Percentiles rank a stretch among this genome's conserved stretches.
Evolutionary conservation across 306 rosid genomes (phyloP).

Genomic region (Pterocarpus macrocarpus): DNA sequence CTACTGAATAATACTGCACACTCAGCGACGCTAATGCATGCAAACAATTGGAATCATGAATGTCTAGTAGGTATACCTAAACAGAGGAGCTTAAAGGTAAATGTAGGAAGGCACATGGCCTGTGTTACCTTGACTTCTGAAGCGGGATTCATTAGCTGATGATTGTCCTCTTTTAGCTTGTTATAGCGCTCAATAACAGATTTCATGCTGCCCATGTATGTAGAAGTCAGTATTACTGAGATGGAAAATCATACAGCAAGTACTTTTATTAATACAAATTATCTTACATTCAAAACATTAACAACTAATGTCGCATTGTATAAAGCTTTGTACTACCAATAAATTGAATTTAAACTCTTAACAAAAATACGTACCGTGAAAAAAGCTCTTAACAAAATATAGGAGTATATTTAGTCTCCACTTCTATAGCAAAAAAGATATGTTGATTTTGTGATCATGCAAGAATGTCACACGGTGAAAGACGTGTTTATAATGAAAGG

Average conservation of each 20-base stretch:
- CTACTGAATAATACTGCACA: too few species aligned
- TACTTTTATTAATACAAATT: not conserved
- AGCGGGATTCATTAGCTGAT: constrained; percentile 56
- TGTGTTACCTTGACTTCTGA: constrained; percentile 66
- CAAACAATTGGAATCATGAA: not conserved
- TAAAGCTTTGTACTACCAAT: too few species aligned
- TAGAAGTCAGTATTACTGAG: not conserved
- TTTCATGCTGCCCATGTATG: constrained; percentile 59
- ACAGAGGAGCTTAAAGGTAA: not conserved
- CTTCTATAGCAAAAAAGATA: too few species aligned
- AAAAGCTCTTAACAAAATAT: too few species aligned
- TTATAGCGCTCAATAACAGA: constrained; percentile 66
- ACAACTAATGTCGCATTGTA: too few species aligned
- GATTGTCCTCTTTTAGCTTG: constrained; percentile 57
- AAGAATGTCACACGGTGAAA: too few species aligned
- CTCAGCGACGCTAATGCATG: not conserved
- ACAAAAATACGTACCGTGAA: too few species aligned
- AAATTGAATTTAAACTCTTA: too few species aligned
- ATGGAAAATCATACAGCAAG: not conserved
- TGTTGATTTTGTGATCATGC: too few species aligned
- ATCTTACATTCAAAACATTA: too few species aligned
- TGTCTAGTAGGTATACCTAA: not conserved
- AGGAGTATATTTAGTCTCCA: too few species aligned
- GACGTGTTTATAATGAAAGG: too few species aligned
- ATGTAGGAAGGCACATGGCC: not conserved